These are phyloP conservation scores for Acacia crassicarpa DNA, from an alignment of 306 rosid genomes.

Conservation along the genomic window DNA sequence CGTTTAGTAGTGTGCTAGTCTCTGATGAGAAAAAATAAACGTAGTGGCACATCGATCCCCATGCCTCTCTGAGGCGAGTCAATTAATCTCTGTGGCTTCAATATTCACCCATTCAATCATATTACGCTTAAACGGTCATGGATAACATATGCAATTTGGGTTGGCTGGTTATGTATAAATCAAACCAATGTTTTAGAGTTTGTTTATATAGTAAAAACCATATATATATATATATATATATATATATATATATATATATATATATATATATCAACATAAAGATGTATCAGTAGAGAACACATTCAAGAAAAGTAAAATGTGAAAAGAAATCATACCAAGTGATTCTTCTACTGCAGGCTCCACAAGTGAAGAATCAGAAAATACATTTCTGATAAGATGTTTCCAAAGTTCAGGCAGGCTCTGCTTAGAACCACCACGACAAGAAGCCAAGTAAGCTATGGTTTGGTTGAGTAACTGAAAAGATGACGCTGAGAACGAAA, in stretches of 20 bases:
- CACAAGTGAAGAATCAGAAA: no score
- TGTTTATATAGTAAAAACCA: background rate
- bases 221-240: no score
- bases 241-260: no score
- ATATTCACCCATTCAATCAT: background rate
- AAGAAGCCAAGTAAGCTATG: background rate
- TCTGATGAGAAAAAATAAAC: no score
- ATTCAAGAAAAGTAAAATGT: no score
- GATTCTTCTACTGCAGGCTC: no score
- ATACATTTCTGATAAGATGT: background rate
- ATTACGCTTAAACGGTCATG: background rate
- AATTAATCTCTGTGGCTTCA: background rate
- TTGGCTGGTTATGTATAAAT: background rate
- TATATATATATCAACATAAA: background rate
- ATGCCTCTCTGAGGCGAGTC: background rate
- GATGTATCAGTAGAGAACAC: no score
- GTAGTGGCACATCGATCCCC: background rate
- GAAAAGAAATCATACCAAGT: no score
- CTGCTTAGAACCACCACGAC: background rate
- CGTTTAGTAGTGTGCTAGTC: no score
- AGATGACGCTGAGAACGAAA: no score
- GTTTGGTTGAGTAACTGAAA: no score
- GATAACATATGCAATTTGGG: background rate
- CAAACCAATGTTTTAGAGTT: background rate
- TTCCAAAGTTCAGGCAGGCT: background rate